Evolutionary conservation across 2,329 filamentous ascomycete species (phyloP), one percentile per base, ranked within the genome.

Genomic region (Epichloe festucae): DNA sequence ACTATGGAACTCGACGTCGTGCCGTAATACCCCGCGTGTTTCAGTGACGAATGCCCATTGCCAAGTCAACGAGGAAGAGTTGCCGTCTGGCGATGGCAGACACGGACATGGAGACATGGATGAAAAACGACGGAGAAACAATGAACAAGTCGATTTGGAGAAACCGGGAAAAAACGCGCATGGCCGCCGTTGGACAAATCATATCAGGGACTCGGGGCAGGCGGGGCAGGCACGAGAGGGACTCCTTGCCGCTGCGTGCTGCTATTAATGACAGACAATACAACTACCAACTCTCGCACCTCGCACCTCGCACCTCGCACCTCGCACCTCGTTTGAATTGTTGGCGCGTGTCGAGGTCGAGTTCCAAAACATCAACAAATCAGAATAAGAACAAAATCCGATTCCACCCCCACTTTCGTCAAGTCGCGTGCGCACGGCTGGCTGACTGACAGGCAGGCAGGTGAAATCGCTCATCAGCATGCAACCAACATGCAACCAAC

Each of bases 1-100:
- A 21, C 47, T n/a, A 12, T 35, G 31, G 3, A 35, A 17, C 48
- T 49, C 35, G 40, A 35, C 7, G 48, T 49, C 40, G 38, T 14
- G 31, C 35, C 34, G 17, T 50, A 46, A 23, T 46, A 52, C 50
- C 50, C 49, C 53, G 53, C 51, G 49, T 58, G 58, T 59, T 51
- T 59, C 57, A 55, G 54, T 47, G 44, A 58, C 53, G 55, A 59
- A 58, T 59, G 57, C 51, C 46, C 49, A 59, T 58, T 58, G 58
- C 57, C 57, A 55, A 55, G 58, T 57, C 58, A 58, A 59, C 58
- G 10, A 40, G 51, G 34, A 38, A n/a, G 10, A 12, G 14, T 19
- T 14, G 35, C 46, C 17, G 40, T 17, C 23, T 17, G 4, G 5
- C 27, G 21, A 48, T 14, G 23, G 8, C 36, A 42, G 21, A 12